Percentiles rank a stretch among this genome's conserved stretches.
Conservation (phyloP, 306 rosid species). For the Castanospermum australe region DNA sequence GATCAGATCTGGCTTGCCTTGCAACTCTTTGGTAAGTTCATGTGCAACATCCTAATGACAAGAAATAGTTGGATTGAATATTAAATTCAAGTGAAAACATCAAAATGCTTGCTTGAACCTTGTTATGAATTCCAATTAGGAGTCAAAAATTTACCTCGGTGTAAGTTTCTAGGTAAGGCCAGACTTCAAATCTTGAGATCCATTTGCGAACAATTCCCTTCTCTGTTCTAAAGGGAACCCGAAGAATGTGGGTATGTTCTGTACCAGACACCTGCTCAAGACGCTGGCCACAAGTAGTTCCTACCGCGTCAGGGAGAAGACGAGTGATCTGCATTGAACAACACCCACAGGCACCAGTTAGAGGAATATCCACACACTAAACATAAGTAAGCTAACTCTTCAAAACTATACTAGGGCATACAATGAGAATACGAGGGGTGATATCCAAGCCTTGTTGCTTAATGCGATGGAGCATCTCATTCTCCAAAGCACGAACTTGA, state of each 20-base stretch:
- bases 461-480: constrained; percentile 85
- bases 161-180: constrained; percentile 96
- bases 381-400: background rate
- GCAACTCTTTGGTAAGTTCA: constrained; percentile 80
- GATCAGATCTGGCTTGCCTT: constrained; percentile 93
- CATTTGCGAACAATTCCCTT: constrained; percentile 93
- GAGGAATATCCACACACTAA: background rate
- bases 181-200: constrained; percentile 99
- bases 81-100: constrained; percentile 17
- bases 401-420: constrained; percentile 28
- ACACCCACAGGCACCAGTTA: constrained; percentile 18
- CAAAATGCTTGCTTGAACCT: background rate
- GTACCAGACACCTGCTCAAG: constrained; percentile 76
- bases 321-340: constrained; percentile 70
- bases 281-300: constrained; percentile 92
- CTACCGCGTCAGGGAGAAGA: constrained; percentile 98
- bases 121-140: background rate
- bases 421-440: constrained; percentile 91
- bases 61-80: background rate
- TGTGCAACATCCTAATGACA: constrained; percentile 75
- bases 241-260: constrained; percentile 76
- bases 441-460: constrained; percentile 95
- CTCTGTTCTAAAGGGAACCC: constrained; percentile 86
- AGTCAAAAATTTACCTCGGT: constrained; percentile 56
- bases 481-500: constrained; percentile 98